Evolutionary conservation across 441 rosid genomes (phyloP).

Genomic region (Aquilaria agallochum): DNA sequence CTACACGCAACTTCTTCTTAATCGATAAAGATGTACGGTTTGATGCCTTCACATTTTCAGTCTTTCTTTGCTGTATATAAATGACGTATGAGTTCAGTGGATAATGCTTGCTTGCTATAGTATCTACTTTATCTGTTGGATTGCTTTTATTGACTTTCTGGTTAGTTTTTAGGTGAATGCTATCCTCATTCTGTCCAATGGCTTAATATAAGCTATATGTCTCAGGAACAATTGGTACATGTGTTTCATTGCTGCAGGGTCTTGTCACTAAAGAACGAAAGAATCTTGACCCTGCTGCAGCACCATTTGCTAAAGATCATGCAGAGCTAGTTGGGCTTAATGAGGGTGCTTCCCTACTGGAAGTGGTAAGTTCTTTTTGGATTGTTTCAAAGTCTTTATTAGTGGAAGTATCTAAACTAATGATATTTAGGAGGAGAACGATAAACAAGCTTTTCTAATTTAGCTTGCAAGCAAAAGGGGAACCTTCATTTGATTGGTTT

Average conservation of each 20-base stretch:
- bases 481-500: background rate
- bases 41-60: constrained; percentile 13
- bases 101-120: too few species aligned
- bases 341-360: constrained; percentile 83
- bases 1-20: constrained; percentile 58
- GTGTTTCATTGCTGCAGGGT: constrained; percentile 50
- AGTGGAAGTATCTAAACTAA: constrained; percentile 7
- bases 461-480: too few species aligned
- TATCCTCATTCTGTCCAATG: too few species aligned
- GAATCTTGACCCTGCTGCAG: constrained; percentile 82
- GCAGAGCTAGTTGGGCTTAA: constrained; percentile 55
- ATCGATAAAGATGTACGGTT: constrained; percentile 86
- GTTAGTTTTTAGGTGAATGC: too few species aligned
- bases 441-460: too few species aligned
- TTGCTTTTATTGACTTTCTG: too few species aligned
- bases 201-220: too few species aligned
- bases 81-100: too few species aligned
- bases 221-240: too few species aligned
- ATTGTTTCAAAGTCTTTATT: constrained; percentile 12
- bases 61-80: background rate
- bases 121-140: too few species aligned
- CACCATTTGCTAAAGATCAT: constrained; percentile 76
- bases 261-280: constrained; percentile 86
- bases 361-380: constrained; percentile 67
- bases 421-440: too few species aligned